phyloP scores from a whole-genome alignment of 208 protist genomes.

The Leishmania mexicana region DNA sequence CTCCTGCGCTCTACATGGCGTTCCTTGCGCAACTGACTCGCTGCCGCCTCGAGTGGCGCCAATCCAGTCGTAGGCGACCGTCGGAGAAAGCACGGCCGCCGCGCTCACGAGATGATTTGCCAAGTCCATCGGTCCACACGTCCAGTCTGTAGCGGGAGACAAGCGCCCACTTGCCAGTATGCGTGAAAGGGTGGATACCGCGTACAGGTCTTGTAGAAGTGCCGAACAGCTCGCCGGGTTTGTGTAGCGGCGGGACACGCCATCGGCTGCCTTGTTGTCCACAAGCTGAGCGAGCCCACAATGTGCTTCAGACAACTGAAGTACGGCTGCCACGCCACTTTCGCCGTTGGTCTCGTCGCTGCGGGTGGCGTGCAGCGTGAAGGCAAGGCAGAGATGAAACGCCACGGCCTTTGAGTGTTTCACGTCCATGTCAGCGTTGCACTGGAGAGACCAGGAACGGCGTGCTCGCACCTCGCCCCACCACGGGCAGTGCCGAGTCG shows the following conservation, averaged over 20 bases:
- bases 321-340: neutral
- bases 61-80: conserved; percentile 29
- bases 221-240: neutral
- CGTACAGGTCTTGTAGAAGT: neutral
- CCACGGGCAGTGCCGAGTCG: neutral
- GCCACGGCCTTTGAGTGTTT: neutral
- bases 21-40: neutral
- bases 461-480: conserved; percentile 1
- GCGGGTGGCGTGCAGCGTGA: neutral
- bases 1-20: neutral
- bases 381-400: neutral
- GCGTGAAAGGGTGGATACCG: neutral
- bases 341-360: neutral
- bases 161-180: neutral
- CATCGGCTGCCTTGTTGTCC: neutral
- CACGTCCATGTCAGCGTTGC: neutral
- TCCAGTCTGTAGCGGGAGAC: neutral
- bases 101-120: conserved; percentile 2
- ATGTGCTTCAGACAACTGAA: conserved; percentile 3
- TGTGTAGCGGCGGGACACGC: neutral
- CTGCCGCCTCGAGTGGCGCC: conserved; percentile 4
- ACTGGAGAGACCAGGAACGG: conserved; percentile 9
- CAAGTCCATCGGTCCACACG: neutral
- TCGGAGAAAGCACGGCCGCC: conserved; percentile 16
- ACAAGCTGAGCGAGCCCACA: neutral